These are phyloP conservation scores for Hemerocallis citrina DNA, from an alignment of 106 monocot genomes.

Conservation along the genomic window DNA sequence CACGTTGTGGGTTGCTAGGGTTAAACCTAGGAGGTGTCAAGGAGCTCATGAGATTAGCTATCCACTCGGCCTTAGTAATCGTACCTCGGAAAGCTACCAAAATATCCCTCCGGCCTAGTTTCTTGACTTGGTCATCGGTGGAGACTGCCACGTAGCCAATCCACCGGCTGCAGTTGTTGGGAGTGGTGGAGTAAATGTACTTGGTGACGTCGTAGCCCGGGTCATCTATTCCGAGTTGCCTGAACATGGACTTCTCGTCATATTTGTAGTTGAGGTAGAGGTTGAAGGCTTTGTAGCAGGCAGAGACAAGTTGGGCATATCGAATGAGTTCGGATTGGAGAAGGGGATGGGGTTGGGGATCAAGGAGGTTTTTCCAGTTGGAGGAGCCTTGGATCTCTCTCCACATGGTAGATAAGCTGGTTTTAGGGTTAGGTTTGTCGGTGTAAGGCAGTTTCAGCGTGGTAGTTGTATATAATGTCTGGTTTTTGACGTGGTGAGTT, in stretches of 20 bases:
- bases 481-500: too few species aligned
- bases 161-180: slow-evolving; percentile 37
- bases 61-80: slow-evolving; percentile 39
- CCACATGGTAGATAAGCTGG: slow-evolving; percentile 4
- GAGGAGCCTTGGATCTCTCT: slow-evolving; percentile 41
- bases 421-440: not conserved
- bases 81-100: slow-evolving; percentile 47
- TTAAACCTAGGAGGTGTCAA: slow-evolving; percentile 35
- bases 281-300: slow-evolving; percentile 56
- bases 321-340: slow-evolving; percentile 41
- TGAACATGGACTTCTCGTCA: slow-evolving; percentile 23
- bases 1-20: slow-evolving; percentile 26
- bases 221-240: slow-evolving; percentile 11
- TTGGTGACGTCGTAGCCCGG: slow-evolving; percentile 36
- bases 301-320: slow-evolving; percentile 34
- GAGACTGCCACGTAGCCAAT: slow-evolving; percentile 53
- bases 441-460: too few species aligned
- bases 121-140: slow-evolving; percentile 8
- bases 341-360: slow-evolving; percentile 31
- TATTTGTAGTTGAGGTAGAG: slow-evolving; percentile 53
- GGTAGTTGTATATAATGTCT: too few species aligned
- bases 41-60: slow-evolving; percentile 49
- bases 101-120: slow-evolving; percentile 39
- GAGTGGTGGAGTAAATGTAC: slow-evolving; percentile 42
- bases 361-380: slow-evolving; percentile 38